Evolutionary conservation across 2,329 filamentous ascomycete genomes (phyloP).

Genomic region (Neobulgaria alba): DNA sequence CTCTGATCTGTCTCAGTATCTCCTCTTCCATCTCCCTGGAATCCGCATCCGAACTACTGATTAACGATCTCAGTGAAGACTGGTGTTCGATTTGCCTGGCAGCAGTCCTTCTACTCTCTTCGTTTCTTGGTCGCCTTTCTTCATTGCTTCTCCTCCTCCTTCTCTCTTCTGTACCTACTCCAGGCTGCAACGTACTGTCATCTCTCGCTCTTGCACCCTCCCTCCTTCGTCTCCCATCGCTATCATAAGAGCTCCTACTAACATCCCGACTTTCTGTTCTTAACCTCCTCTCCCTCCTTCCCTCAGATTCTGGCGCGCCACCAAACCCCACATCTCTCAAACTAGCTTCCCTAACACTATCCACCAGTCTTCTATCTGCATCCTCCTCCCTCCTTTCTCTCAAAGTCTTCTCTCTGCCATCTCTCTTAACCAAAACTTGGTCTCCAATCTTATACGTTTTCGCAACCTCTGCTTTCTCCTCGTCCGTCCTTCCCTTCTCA

Average conservation of each 20-base stretch:
- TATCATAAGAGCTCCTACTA: slow-evolving; percentile 21
- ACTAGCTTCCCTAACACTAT: slow-evolving; percentile 25
- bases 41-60: slow-evolving; percentile 71
- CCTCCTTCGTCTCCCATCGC: slow-evolving; percentile 24
- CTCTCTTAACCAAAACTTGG: slow-evolving; percentile 54
- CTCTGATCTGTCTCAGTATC: slow-evolving; percentile 80
- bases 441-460: slow-evolving; percentile 75
- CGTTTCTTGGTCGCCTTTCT: slow-evolving; percentile 19
- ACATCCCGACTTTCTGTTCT: slow-evolving; percentile 23
- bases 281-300: slow-evolving; percentile 24
- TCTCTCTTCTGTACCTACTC: slow-evolving; percentile 15
- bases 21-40: slow-evolving; percentile 76
- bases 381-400: slow-evolving; percentile 45
- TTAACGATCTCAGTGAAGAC: slow-evolving; percentile 74
- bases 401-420: slow-evolving; percentile 40
- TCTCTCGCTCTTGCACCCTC: slow-evolving; percentile 25
- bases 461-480: slow-evolving; percentile 70
- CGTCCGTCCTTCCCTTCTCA: slow-evolving; percentile 55
- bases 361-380: slow-evolving; percentile 25
- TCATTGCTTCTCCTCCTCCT: slow-evolving; percentile 23
- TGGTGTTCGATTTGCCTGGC: slow-evolving; percentile 73
- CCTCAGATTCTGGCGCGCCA: slow-evolving; percentile 31
- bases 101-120: slow-evolving; percentile 20
- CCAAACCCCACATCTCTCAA: slow-evolving; percentile 51
- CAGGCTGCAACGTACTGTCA: slow-evolving; percentile 12